Percentiles rank a stretch among this genome's conserved stretches.
phyloP scores from a whole-genome alignment of 345 rosid genomes.

The Citrus medica region DNA sequence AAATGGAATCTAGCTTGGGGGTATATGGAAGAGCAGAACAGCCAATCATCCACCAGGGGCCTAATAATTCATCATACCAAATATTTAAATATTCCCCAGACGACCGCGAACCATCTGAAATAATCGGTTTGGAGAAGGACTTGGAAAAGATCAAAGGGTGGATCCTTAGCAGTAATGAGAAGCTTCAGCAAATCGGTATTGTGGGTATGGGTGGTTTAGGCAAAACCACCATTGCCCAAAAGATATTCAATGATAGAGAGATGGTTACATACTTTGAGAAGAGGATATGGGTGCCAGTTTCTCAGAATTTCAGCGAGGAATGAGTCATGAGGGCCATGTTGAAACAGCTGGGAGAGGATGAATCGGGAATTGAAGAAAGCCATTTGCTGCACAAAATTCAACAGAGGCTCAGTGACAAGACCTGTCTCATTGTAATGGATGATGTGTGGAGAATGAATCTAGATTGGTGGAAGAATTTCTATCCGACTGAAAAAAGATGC shows the following conservation, averaged over 20 bases:
- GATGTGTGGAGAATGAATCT: slow-evolving; percentile 31
- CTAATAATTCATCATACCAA: background rate
- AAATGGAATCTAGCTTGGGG: background rate
- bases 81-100: slow-evolving; percentile 5
- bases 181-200: slow-evolving; percentile 11
- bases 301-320: slow-evolving; percentile 15
- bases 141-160: slow-evolving; percentile 13
- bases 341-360: slow-evolving; percentile 13
- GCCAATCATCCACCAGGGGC: background rate
- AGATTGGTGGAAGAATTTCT: slow-evolving; percentile 34
- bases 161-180: background rate
- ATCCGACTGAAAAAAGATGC: slow-evolving; percentile 28
- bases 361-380: slow-evolving; percentile 1
- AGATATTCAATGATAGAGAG: background rate
- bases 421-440: slow-evolving; percentile 19
- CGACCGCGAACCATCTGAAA: background rate
- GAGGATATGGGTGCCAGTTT: slow-evolving; percentile 26
- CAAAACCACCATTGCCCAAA: slow-evolving; percentile 25
- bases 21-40: slow-evolving; percentile 1
- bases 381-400: slow-evolving; percentile 18
- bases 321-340: slow-evolving; percentile 14
- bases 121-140: slow-evolving; percentile 19
- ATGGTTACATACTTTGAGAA: slow-evolving; percentile 7
- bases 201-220: slow-evolving; percentile 30
- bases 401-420: background rate